Evolutionary conservation across 1,139 yeast genomes (phyloP).

Genomic region (Pneumocystis jirovecii): DNA sequence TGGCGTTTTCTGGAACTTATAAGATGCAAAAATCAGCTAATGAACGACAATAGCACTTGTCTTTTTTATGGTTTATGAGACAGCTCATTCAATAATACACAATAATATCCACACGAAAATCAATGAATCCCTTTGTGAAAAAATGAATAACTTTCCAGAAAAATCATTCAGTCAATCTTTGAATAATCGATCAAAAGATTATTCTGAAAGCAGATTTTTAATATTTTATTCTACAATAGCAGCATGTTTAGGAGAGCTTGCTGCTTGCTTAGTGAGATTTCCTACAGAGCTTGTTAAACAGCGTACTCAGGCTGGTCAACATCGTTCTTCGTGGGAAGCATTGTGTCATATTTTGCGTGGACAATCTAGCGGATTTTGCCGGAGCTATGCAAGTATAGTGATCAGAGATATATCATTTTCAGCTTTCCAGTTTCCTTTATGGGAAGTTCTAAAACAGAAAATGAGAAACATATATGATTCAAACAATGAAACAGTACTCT

Average conservation of each 20-base stretch:
- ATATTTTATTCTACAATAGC: conserved; percentile 51
- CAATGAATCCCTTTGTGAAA: not conserved
- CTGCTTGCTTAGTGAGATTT: conserved; percentile 86
- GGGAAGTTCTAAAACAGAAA: conserved; percentile 65
- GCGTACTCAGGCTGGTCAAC: conserved; percentile 63
- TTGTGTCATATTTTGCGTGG: conserved; percentile 45
- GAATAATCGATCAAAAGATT: not conserved
- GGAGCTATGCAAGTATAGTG: conserved; percentile 88
- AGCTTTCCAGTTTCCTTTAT: conserved; percentile 82
- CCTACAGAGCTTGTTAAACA: conserved; percentile 96
- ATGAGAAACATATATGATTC: conserved; percentile 26
- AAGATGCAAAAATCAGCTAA: not conserved
- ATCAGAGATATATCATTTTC: conserved; percentile 95
- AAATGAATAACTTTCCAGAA: not conserved
- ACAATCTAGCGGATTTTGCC: conserved; percentile 62
- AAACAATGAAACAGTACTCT: conserved; percentile 22
- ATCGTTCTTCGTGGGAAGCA: conserved; percentile 49
- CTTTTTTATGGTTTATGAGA: not conserved
- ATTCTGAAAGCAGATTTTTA: not conserved
- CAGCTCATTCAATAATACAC: not conserved
- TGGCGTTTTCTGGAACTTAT: not conserved
- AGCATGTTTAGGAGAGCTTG: conserved; percentile 79
- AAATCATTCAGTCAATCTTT: not conserved
- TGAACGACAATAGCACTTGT: not conserved
- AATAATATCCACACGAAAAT: not conserved